phyloP scores from a whole-genome alignment of 345 rosid species.

The Ceriops decandra region DNA sequence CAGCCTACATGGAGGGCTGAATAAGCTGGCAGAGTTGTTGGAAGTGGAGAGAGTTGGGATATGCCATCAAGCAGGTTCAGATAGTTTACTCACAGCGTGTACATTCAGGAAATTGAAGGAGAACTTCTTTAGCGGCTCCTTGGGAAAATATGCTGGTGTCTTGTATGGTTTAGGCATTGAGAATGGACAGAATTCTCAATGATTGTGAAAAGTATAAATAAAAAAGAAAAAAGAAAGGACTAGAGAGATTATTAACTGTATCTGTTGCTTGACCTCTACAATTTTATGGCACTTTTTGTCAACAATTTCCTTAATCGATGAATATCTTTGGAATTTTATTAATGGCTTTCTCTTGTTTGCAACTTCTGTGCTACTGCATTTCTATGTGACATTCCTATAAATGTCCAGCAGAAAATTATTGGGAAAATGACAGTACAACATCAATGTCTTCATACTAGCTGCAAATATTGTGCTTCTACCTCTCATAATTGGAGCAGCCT shows the following conservation, averaged over 20 bases:
- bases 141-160: conserved; percentile 64
- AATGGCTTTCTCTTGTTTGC: background rate
- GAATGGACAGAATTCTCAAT: conserved; percentile 48
- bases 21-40: conserved; percentile 65
- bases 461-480: too few relatives aligned
- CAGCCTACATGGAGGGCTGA: conserved; percentile 74
- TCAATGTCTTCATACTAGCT: too few relatives aligned
- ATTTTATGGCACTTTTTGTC: conserved; percentile 26
- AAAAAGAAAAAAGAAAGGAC: conserved; percentile 5
- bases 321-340: conserved; percentile 1
- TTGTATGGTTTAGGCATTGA: conserved; percentile 76
- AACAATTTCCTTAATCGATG: conserved; percentile 19
- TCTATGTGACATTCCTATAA: too few relatives aligned
- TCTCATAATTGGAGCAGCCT: too few relatives aligned
- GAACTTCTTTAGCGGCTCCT: conserved; percentile 53
- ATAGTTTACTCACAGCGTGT: conserved; percentile 73
- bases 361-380: too few relatives aligned
- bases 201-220: conserved; percentile 18
- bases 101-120: conserved; percentile 70
- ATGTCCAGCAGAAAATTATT: too few relatives aligned
- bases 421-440: too few relatives aligned
- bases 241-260: conserved; percentile 16
- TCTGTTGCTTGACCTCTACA: conserved; percentile 17
- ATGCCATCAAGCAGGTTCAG: conserved; percentile 82
- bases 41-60: conserved; percentile 65